These are phyloP conservation scores for Ogataea paraovalis DNA, from an alignment of 805 yeast genomes.

Conservation along the genomic window DNA sequence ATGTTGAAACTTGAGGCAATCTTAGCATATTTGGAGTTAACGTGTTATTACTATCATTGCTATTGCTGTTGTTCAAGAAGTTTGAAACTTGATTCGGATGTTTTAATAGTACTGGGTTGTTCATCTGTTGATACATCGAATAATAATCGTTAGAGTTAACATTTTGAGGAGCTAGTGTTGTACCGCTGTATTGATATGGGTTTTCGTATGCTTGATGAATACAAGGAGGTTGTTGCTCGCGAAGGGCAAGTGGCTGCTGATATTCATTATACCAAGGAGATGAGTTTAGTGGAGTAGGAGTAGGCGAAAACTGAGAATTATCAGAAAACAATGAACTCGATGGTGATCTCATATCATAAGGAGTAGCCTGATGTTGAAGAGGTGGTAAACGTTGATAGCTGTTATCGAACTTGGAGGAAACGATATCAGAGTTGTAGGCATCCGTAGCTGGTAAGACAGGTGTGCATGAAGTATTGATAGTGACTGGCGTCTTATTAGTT, in stretches of 20 bases:
- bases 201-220: slow-evolving; percentile 21
- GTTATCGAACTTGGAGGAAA: slow-evolving; percentile 8
- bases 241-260: slow-evolving; percentile 6
- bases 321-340: slow-evolving; percentile 19
- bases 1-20: slow-evolving; percentile 1
- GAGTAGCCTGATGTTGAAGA: slow-evolving; percentile 6
- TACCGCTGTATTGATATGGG: slow-evolving; percentile 23
- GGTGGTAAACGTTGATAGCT: slow-evolving; percentile 2
- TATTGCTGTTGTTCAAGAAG: neutral
- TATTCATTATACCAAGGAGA: slow-evolving; percentile 23
- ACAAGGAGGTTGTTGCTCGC: slow-evolving; percentile 4
- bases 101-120: slow-evolving; percentile 9
- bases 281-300: slow-evolving; percentile 20
- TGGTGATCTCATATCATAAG: slow-evolving; percentile 17
- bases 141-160: slow-evolving; percentile 12
- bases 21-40: slow-evolving; percentile 1
- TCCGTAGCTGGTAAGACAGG: slow-evolving; percentile 6
- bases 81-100: neutral
- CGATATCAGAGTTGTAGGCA: neutral
- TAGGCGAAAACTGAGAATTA: slow-evolving; percentile 23
- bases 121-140: slow-evolving; percentile 15
- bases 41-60: neutral
- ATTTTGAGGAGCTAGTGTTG: slow-evolving; percentile 8
- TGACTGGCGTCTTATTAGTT: slow-evolving; percentile 2
- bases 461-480: neutral